Evolutionary conservation across 352 stramenopile genomes (phyloP).

Genomic region (Aphanomyces invadans): DNA sequence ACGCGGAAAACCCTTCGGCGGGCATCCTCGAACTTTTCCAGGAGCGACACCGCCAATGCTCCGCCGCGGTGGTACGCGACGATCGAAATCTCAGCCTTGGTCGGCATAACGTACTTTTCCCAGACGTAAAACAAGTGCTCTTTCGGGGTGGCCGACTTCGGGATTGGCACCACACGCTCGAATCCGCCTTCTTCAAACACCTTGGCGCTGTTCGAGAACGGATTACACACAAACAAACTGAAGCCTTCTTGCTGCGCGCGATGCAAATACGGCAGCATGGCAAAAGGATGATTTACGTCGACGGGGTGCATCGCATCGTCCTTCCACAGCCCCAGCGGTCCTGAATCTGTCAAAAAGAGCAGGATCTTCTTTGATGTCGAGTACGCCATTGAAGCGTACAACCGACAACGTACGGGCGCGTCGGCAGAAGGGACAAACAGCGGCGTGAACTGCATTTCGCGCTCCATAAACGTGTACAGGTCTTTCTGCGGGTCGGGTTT

Average conservation of each 20-base stretch:
- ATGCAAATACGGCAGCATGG: slow-evolving; percentile 78
- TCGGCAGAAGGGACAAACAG: slow-evolving; percentile 81
- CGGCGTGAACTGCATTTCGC: slow-evolving; percentile 72
- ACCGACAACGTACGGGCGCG: slow-evolving; percentile 74
- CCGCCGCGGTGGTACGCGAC: slow-evolving; percentile 76
- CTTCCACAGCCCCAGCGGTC: slow-evolving; percentile 74
- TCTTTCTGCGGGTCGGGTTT: slow-evolving; percentile 52
- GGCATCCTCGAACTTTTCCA: slow-evolving; percentile 61
- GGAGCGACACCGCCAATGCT: slow-evolving; percentile 72
- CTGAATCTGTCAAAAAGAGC: slow-evolving; percentile 79
- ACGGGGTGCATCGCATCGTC: slow-evolving; percentile 45
- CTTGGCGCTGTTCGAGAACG: slow-evolving; percentile 79
- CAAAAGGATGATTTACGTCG: slow-evolving; percentile 79
- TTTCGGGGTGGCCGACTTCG: slow-evolving; percentile 72
- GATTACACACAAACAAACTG: slow-evolving; percentile 80
- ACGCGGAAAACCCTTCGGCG: slow-evolving; percentile 78
- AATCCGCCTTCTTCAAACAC: slow-evolving; percentile 84
- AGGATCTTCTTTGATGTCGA: slow-evolving; percentile 79
- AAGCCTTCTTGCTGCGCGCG: slow-evolving; percentile 81
- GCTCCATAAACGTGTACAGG: slow-evolving; percentile 82
- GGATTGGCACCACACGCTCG: slow-evolving; percentile 76
- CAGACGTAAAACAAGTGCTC: slow-evolving; percentile 86
- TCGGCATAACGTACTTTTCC: slow-evolving; percentile 73
- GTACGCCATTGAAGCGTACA: slow-evolving; percentile 86
- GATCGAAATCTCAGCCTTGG: slow-evolving; percentile 77